phyloP scores from a whole-genome alignment of 2,329 filamentous ascomycete genomes.

The Aspergillaceae sp. region DNA sequence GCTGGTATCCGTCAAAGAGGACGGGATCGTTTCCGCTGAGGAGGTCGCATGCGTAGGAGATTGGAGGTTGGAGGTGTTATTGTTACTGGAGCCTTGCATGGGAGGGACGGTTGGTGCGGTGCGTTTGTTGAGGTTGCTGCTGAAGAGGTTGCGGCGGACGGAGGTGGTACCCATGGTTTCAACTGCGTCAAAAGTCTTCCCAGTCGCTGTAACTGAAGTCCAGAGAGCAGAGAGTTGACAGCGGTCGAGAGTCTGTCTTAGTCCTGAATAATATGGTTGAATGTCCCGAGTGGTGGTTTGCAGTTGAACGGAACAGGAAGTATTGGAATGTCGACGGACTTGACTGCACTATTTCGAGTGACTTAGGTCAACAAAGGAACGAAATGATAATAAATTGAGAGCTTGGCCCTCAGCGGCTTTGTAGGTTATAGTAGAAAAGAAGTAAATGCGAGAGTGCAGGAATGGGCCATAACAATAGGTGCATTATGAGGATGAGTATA shows the following conservation, averaged over 20 bases:
- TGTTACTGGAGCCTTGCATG: constrained; percentile 9
- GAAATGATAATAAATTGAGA: background rate
- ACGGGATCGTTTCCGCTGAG: constrained; percentile 13
- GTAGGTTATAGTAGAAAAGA: background rate
- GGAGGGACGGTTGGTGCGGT: constrained; percentile 26
- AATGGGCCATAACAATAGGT: background rate
- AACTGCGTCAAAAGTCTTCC: background rate
- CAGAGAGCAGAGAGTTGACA: no score
- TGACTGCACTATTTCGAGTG: no score
- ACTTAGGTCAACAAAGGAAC: no score
- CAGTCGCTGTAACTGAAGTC: background rate
- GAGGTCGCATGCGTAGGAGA: constrained; percentile 15
- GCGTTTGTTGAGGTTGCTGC: constrained; percentile 35
- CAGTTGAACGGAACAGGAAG: background rate
- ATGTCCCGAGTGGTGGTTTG: no score
- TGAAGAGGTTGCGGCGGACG: constrained; percentile 39
- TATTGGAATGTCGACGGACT: background rate
- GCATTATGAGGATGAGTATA: background rate
- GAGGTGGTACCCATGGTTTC: constrained; percentile 23
- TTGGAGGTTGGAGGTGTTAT: constrained; percentile 12
- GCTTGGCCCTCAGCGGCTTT: background rate
- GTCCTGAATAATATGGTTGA: no score
- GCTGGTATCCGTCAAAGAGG: constrained; percentile 8
- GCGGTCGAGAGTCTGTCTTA: background rate
- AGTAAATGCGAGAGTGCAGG: background rate